Evolutionary conservation across 805 yeast genomes (phyloP), one percentile per base, ranked within the genome.

Genomic region (Sporopachydermia lactativora): DNA sequence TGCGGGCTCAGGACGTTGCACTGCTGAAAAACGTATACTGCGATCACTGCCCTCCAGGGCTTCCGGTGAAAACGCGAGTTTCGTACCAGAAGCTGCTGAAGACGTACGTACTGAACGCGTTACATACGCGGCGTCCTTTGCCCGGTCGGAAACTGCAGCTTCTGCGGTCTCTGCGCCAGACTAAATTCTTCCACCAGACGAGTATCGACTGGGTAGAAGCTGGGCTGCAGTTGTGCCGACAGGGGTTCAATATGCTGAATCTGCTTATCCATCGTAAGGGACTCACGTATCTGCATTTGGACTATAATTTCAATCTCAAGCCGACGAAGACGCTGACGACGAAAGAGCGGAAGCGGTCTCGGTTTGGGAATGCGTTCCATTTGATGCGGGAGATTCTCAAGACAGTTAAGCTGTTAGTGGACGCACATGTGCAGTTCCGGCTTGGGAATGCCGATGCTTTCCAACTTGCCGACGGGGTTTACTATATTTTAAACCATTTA

Each of bases 201-300:
- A 70, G 88, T 0, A 77, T 92, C 39, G 98, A 92, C 58, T 92
- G 99, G 99, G 92, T 89, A 2, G 99, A 92, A 57, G 98, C 97
- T 1, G 98, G 96, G 18, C 64, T 92, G 43, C 97, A 92, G 60
- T 75, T 92, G 2, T 82, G 95, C 52, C 72, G 75, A 34, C 99
- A 92, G 59, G 98, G 98, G 2, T 83, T 79, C 58, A 89, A 85
- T 50, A 88, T 89, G 94, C 67, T 92, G 38, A 88, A 86, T 57
- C 61, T 92, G 28, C 64, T 92, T 47, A 85, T 92, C 39, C 97
- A 92, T 57, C 73, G 86, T 51, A 79, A 82, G 49, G 97, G 97
- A 0, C 62, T 92, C 31, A 86, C 96, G 0, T 92, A 86, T 54
- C 63, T 92, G 45, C 99, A 92, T 63, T 64, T 92, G 47, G 99